These are phyloP conservation scores for Pichia sporocuriosa DNA, from an alignment of 805 yeast genomes.

Conservation along the genomic window DNA sequence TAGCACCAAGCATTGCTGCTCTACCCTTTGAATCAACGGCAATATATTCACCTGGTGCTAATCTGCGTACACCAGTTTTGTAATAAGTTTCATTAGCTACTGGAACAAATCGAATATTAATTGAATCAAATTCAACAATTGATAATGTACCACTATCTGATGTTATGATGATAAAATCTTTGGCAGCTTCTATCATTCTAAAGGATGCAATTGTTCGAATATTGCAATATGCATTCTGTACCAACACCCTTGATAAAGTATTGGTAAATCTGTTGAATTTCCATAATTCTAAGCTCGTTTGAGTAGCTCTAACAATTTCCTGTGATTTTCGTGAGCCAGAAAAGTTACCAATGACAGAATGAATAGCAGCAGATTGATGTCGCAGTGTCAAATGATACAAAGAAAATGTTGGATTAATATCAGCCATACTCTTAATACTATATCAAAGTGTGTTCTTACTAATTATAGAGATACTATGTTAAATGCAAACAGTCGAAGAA, in stretches of 20 bases:
- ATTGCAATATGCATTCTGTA: constrained; percentile 49
- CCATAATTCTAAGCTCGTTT: constrained; percentile 48
- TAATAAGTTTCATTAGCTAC: constrained; percentile 58
- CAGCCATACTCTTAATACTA: too few species aligned
- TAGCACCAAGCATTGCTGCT: constrained; percentile 61
- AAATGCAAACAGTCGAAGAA: too few species aligned
- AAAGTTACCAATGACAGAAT: constrained; percentile 65
- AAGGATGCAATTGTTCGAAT: constrained; percentile 48
- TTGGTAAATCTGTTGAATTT: constrained; percentile 52
- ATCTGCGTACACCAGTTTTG: constrained; percentile 68
- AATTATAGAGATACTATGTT: too few species aligned
- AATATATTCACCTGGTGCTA: constrained; percentile 68
- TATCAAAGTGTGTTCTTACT: too few species aligned
- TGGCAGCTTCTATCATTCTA: constrained; percentile 43
- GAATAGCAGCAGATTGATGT: constrained; percentile 46
- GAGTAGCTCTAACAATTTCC: constrained; percentile 54
- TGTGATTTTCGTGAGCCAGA: constrained; percentile 48
- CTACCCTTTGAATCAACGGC: constrained; percentile 67
- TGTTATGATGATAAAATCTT: constrained; percentile 57
- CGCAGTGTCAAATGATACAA: constrained; percentile 70
- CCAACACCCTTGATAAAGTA: constrained; percentile 36
- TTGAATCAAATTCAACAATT: constrained; percentile 31
- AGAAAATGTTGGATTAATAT: constrained; percentile 32
- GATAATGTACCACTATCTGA: constrained; percentile 77
- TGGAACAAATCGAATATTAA: constrained; percentile 29